Percentiles rank a stretch among this genome's conserved stretches.
Evolutionary conservation across 768 basidiomycete species (phyloP).

Genomic region (Amyloporia xantha): DNA sequence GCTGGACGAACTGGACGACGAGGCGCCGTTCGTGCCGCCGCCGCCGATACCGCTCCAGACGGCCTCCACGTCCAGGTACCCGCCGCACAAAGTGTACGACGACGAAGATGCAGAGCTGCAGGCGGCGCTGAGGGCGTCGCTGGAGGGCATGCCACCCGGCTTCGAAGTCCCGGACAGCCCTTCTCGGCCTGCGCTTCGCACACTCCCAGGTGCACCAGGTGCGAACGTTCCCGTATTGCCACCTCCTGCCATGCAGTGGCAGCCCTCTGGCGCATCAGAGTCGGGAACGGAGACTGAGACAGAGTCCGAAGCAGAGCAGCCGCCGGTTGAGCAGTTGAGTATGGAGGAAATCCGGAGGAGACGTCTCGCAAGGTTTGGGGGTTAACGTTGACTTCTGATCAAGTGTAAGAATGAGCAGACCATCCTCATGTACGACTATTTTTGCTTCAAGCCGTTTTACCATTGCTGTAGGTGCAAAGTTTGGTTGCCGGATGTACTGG

Average conservation of each 20-base stretch:
- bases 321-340: constrained; percentile 33
- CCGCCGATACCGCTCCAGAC: neutral
- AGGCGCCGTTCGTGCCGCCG: neutral
- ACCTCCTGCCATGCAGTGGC: constrained; percentile 6
- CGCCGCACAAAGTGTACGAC: constrained; percentile 52
- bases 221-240: neutral
- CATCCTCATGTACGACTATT: too few species aligned
- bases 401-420: too few species aligned
- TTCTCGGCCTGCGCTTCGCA: constrained; percentile 6
- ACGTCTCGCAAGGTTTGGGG: constrained; percentile 59
- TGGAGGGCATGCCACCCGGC: constrained; percentile 55
- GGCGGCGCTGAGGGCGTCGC: constrained; percentile 79
- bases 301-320: constrained; percentile 22
- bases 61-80: constrained; percentile 9
- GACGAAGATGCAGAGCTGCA: constrained; percentile 87
- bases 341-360: constrained; percentile 64
- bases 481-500: too few species aligned
- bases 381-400: too few species aligned
- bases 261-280: constrained; percentile 30
- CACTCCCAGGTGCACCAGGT: constrained; percentile 6
- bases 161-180: constrained; percentile 31
- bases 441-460: too few species aligned
- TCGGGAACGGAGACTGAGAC: constrained; percentile 24
- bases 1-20: constrained; percentile 13
- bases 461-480: too few species aligned